Conservation (phyloP, 1,284 basidiomycete genomes). For the Stygiomarasmius scandens region DNA sequence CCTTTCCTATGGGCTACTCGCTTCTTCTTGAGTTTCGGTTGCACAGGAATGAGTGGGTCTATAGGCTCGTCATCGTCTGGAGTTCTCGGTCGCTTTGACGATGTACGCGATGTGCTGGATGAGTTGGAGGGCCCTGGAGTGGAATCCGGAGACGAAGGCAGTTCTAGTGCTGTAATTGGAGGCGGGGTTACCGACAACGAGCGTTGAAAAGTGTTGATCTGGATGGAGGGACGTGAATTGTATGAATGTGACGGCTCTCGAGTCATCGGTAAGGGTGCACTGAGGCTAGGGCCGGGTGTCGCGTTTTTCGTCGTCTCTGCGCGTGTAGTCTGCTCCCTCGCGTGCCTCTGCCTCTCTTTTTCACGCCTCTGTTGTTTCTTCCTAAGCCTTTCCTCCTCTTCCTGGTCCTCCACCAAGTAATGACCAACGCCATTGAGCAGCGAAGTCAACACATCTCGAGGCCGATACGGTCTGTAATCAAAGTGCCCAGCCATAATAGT, state of each 20-base stretch:
- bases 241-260: conserved; percentile 33
- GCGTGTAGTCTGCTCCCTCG: conserved; percentile 34
- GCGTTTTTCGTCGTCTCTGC: conserved; percentile 24
- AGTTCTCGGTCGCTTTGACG: conserved; percentile 75
- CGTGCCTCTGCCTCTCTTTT: conserved; percentile 41
- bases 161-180: conserved; percentile 55
- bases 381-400: conserved; percentile 49
- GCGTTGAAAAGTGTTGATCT: conserved; percentile 65
- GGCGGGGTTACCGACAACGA: conserved; percentile 76
- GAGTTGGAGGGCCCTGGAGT: conserved; percentile 76
- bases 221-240: conserved; percentile 66
- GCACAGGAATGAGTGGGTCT: conserved; percentile 22
- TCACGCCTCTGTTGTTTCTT: conserved; percentile 60
- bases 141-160: conserved; percentile 62
- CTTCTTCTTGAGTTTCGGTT: conserved; percentile 55
- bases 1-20: conserved; percentile 73
- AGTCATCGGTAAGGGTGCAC: conserved; percentile 21
- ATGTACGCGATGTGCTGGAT: conserved; percentile 70
- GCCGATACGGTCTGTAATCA: conserved; percentile 52
- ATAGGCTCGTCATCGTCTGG: conserved; percentile 48
- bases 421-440: conserved; percentile 72
- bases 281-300: conserved; percentile 19
- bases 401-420: conserved; percentile 63
- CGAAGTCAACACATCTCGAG: conserved; percentile 75
- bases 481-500: conserved; percentile 72